phyloP scores from a whole-genome alignment of 768 basidiomycete species.

The Suillus subluteus region DNA sequence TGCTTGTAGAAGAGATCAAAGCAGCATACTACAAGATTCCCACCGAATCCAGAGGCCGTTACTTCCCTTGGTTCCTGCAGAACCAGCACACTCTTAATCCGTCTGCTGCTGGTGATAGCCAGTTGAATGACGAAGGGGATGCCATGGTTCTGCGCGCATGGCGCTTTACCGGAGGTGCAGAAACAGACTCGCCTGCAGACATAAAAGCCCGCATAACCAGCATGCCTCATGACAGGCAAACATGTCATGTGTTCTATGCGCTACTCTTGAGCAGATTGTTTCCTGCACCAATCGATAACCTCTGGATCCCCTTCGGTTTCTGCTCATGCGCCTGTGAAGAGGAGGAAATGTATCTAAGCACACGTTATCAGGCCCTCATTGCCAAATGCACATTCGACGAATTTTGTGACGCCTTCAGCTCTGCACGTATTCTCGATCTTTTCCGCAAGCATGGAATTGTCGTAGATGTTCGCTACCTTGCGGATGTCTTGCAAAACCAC shows the following conservation, averaged over 20 bases:
- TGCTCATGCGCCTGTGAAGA: conserved; percentile 18
- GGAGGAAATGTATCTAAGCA: conserved; percentile 12
- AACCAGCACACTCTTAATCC: conserved; percentile 36
- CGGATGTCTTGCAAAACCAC: conserved; percentile 7
- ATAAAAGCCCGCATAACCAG: neutral
- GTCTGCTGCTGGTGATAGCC: neutral
- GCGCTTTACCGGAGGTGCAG: conserved; percentile 16
- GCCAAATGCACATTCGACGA: conserved; percentile 18
- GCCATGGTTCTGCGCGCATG: conserved; percentile 11
- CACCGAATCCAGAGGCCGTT: conserved; percentile 25
- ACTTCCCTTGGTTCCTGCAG: conserved; percentile 41
- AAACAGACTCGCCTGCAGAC: conserved; percentile 6
- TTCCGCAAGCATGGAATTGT: conserved; percentile 10
- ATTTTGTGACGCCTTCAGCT: conserved; percentile 13
- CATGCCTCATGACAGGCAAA: conserved; percentile 6
- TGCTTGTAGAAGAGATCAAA: conserved; percentile 38
- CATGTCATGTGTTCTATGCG: conserved; percentile 9
- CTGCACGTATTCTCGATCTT: conserved; percentile 11
- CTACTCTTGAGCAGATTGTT: conserved; percentile 3
- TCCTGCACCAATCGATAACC: neutral
- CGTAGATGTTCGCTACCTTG: neutral
- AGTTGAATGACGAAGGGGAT: neutral
- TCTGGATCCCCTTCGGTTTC: conserved; percentile 26
- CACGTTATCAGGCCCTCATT: conserved; percentile 11
- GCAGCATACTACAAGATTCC: conserved; percentile 31